These are phyloP conservation scores for Gaertneriomyces sp. DNA, from an alignment of 192 early-diverging fungal species.

Conservation along the genomic window DNA sequence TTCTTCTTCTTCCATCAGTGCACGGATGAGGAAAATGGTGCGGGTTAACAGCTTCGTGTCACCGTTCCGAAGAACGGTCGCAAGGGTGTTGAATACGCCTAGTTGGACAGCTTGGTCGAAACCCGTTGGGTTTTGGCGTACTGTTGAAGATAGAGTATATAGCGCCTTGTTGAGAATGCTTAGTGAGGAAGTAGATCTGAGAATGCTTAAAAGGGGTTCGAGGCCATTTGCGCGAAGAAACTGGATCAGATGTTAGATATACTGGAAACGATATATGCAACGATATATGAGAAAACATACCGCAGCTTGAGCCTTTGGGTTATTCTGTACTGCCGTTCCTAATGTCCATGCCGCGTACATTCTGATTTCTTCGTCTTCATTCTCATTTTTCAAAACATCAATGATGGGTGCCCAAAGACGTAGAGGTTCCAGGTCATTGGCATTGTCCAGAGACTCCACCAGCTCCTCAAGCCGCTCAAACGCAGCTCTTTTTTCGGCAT, in stretches of 20 bases:
- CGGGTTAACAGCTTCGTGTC: conserved; percentile 25
- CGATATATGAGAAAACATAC: conserved; percentile 26
- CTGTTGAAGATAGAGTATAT: conserved; percentile 40
- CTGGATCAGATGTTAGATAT: conserved; percentile 9
- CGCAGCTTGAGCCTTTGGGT: conserved; percentile 75
- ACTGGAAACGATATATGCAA: not conserved
- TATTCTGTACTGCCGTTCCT: conserved; percentile 93
- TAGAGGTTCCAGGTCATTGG: conserved; percentile 82
- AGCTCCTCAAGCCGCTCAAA: conserved; percentile 91
- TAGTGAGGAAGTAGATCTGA: conserved; percentile 27
- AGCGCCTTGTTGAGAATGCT: conserved; percentile 38
- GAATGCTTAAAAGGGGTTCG: conserved; percentile 18
- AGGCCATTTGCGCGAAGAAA: conserved; percentile 39
- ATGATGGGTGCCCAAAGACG: conserved; percentile 82
- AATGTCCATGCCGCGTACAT: conserved; percentile 82
- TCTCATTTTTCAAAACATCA: conserved; percentile 36
- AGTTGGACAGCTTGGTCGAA: conserved; percentile 23
- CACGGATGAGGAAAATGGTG: conserved; percentile 38
- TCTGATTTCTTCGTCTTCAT: conserved; percentile 49
- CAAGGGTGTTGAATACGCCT: conserved; percentile 24
- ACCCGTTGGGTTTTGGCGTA: conserved; percentile 34
- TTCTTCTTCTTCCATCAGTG: conserved; percentile 36
- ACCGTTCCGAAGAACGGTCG: conserved; percentile 23
- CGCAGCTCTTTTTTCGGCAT: conserved; percentile 71
- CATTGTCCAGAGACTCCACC: conserved; percentile 86